Evolutionary conservation across 176 grass and related monocot species (phyloP).

Genomic region (Musa troglodytarum): DNA sequence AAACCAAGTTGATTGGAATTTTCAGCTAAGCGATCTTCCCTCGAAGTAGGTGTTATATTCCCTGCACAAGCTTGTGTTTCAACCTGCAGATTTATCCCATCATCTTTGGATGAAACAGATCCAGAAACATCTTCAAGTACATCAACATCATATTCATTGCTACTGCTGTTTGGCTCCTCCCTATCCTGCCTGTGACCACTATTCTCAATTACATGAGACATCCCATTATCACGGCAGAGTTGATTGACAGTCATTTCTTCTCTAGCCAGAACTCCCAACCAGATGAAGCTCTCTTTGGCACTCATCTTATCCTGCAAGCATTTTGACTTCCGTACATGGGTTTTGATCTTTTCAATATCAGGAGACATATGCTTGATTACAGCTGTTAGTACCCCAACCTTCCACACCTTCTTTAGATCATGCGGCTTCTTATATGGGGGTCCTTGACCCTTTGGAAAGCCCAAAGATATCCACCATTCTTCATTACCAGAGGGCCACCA

Average conservation of each 20-base stretch:
- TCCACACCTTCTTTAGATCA: slow-evolving; percentile 94
- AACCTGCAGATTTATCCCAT: slow-evolving; percentile 36
- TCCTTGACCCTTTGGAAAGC: slow-evolving; percentile 44
- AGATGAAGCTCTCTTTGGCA: slow-evolving; percentile 78
- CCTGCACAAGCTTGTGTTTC: slow-evolving; percentile 24
- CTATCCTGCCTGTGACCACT: slow-evolving; percentile 29
- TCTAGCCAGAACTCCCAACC: slow-evolving; percentile 59
- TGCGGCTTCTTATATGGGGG: slow-evolving; percentile 92
- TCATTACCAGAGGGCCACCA: slow-evolving; percentile 88
- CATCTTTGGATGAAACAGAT: slow-evolving; percentile 65
- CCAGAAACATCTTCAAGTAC: slow-evolving; percentile 48
- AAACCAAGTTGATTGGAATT: slow-evolving; percentile 18
- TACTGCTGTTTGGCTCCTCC: slow-evolving; percentile 49
- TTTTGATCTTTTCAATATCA: slow-evolving; percentile 79
- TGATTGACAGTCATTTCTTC: slow-evolving; percentile 53
- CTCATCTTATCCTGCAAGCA: slow-evolving; percentile 97
- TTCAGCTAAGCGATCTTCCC: slow-evolving; percentile 16
- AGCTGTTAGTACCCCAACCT: slow-evolving; percentile 74
- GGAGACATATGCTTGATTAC: slow-evolving; percentile 95
- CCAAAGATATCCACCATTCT: slow-evolving; percentile 63
- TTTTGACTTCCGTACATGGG: slow-evolving; percentile 72
- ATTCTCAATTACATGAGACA: slow-evolving; percentile 43
- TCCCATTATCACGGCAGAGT: slow-evolving; percentile 39
- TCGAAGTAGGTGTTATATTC: slow-evolving; percentile 3
- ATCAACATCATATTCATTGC: slow-evolving; percentile 81